Evolutionary conservation across 148 eudicot genomes (phyloP), one percentile per base, ranked within the genome.

Genomic region (Bassia scoparia): DNA sequence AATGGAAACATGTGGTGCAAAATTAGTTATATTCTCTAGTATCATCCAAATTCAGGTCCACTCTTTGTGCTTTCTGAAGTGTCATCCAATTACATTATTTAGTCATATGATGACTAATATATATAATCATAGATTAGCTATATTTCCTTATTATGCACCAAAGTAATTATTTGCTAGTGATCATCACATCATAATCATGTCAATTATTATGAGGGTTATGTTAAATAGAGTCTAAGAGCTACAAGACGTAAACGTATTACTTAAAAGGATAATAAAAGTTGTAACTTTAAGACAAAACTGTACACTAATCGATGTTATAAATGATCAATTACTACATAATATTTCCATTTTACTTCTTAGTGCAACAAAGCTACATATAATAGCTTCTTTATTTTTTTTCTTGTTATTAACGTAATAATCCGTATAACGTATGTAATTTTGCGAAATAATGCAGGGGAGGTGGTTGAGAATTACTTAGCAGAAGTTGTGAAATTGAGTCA

Each of bases 401-500:
- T n/a, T n/a, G n/a, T n/a, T n/a, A n/a, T n/a, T n/a, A n/a, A n/a
- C n/a, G n/a, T n/a, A n/a, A n/a, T n/a, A n/a, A n/a, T n/a, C n/a
- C n/a, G n/a, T n/a, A n/a, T n/a, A n/a, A n/a, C n/a, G 11, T 16
- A 52, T 52, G 23, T 21, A 21, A 20, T 52, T 21, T 52, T 5
- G 15, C 21, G 43, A 26, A 17, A 24, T 61, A 46, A 59, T 82
- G 76, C 67, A 95, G 98, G 87, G 87, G 89, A 88, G 7, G 82
- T 95, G 66, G 81, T 88, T 5, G 90, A 80, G 24, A 85, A 95
- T 43, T 95, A 95, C 67, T 83, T 86, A 11, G 70, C 18, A 11
- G 78, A 91, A 72, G 30, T 95, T 44, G 89, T 87, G 75, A 82
- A 81, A 72, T 85, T 95, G 29, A 71, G 97, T 64, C 88, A 81